Conservation (phyloP, 2,329 filamentous ascomycete species). For the Mollisiaceae sp. region DNA sequence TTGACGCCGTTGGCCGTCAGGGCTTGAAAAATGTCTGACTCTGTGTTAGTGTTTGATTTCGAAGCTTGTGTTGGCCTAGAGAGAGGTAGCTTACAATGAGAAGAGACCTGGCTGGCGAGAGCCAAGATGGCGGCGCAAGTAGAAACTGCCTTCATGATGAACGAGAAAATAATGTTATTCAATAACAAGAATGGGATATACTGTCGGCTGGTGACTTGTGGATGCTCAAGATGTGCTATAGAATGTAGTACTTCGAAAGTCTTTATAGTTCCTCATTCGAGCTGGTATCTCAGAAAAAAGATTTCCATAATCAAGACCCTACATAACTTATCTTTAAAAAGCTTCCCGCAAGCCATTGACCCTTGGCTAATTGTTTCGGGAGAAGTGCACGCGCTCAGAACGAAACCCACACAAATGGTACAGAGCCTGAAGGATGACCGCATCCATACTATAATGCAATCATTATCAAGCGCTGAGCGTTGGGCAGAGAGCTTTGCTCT, state of each 20-base stretch:
- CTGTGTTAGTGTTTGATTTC: not conserved
- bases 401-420: slow-evolving; percentile 10
- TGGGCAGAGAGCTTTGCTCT: not conserved
- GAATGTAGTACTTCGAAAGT: not conserved
- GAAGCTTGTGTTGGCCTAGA: not conserved
- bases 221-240: not conserved
- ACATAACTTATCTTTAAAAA: not conserved
- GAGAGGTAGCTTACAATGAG: slow-evolving; percentile 29
- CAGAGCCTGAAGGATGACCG: slow-evolving; percentile 12
- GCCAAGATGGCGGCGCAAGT: slow-evolving; percentile 24
- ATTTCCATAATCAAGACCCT: not conserved
- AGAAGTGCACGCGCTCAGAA: slow-evolving; percentile 7
- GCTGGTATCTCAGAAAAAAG: not conserved
- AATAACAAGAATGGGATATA: not conserved
- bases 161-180: not conserved
- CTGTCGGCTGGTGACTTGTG: not conserved
- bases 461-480: not conserved
- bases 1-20: slow-evolving; percentile 27
- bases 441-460: not conserved
- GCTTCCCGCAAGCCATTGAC: not conserved
- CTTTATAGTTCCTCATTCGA: slow-evolving; percentile 11
- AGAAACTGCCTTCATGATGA: slow-evolving; percentile 32
- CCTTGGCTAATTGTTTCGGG: slow-evolving; percentile 1
- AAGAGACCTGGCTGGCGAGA: slow-evolving; percentile 30
- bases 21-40: slow-evolving; percentile 35